Conservation (phyloP, 2,329 filamentous ascomycete genomes). For the Blumeria graminis region DNA sequence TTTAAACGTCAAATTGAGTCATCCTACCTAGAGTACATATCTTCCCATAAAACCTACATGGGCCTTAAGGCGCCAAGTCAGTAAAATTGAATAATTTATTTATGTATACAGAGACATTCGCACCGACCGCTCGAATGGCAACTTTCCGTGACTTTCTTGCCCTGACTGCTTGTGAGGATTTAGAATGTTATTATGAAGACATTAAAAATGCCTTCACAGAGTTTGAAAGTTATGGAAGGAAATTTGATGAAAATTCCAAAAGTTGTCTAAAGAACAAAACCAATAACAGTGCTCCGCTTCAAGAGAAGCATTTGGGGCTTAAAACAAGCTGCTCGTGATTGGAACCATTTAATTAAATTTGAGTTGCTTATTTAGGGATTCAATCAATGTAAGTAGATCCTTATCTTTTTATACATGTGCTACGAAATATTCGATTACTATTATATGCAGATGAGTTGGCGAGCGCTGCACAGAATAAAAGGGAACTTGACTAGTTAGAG, state of each 20-base stretch:
- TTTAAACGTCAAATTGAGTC: too few relatives aligned
- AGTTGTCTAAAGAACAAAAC: neutral
- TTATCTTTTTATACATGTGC: neutral
- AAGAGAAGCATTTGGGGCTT: neutral
- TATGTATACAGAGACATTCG: neutral
- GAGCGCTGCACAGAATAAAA: neutral
- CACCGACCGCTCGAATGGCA: neutral
- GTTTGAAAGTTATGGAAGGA: neutral
- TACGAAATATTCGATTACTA: neutral
- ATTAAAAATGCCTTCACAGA: conserved; percentile 1
- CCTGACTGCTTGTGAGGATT: neutral
- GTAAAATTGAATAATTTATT: too few relatives aligned
- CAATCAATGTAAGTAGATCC: neutral
- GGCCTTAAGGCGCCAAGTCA: too few relatives aligned
- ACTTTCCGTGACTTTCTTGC: neutral
- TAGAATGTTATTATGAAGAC: neutral
- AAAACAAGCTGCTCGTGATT: neutral
- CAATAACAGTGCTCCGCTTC: neutral
- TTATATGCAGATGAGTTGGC: neutral
- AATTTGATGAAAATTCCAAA: neutral
- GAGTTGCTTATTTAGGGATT: neutral
- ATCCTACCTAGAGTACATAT: too few relatives aligned
- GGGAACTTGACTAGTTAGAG: neutral
- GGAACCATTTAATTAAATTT: neutral
- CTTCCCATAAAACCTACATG: too few relatives aligned